These are phyloP conservation scores for Trichophaea hybrida DNA, from an alignment of 2,329 filamentous ascomycete genomes.

Conservation along the genomic window DNA sequence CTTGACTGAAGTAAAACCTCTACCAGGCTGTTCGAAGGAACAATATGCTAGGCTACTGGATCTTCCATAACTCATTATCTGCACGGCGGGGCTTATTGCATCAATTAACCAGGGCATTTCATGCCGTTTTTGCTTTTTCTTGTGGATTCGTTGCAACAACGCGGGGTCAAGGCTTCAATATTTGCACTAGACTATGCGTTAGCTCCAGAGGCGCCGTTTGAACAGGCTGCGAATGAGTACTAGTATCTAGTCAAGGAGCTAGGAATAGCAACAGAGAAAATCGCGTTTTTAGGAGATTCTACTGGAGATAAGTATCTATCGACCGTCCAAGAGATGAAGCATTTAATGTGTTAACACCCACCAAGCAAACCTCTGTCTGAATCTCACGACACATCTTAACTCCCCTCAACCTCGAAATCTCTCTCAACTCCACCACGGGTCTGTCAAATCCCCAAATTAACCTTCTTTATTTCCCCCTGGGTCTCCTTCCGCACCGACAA, in stretches of 20 bases:
- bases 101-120: not conserved
- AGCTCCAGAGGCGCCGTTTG: not conserved
- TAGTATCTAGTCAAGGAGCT: not conserved
- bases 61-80: not conserved
- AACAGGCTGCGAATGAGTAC: not conserved
- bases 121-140: not conserved
- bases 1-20: not conserved
- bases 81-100: slow-evolving; percentile 1
- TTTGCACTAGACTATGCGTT: not conserved
- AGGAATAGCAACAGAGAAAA: not conserved
- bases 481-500: not conserved
- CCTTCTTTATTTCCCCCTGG: not conserved
- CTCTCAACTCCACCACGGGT: not conserved
- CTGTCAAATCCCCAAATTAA: not conserved
- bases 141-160: not conserved
- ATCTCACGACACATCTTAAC: not conserved
- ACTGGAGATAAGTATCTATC: not conserved
- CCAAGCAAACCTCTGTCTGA: not conserved
- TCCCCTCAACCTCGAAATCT: not conserved
- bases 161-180: not conserved
- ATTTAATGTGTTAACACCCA: not conserved
- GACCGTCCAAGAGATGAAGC: not conserved
- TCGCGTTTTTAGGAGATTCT: not conserved
- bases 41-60: not conserved
- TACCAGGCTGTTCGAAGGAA: not conserved